Evolutionary conservation across 78 protist genomes (phyloP), one percentile per base, ranked within the genome.

Genomic region (Thecamonas trahens): DNA sequence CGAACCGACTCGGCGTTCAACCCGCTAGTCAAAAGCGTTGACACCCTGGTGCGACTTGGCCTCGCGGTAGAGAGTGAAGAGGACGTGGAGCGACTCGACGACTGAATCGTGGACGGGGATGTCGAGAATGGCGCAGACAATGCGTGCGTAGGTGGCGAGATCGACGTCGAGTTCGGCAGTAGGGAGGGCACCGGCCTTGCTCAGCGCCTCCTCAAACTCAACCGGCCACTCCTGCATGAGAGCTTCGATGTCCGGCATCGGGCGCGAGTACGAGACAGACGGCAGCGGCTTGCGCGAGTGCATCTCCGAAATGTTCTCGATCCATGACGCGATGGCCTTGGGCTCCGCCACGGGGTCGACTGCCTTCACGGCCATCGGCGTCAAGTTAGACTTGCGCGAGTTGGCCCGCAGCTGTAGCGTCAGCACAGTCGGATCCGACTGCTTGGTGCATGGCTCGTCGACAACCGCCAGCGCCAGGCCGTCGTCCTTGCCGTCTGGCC

Each of bases 191-290:
- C n/a, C n/a, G n/a, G 62, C 79, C 1, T 22, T 6, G 17, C 45
- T 55, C 15, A 86, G 68, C 24, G 66, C 14, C 7, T 64, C 74
- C 64, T 87, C 87, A 14, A 82, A 44, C 52, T 77, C 70, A 3
- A 62, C 61, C 0, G 87, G 88, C 86, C 85, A 82, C 24, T 68
- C 74, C 62, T 87, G 87, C 84, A 80, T 73, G n/a, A 83, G 79
- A 8, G 18, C 0, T n/a, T 88, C 93, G 34, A 88, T 37, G 15
- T 77, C 84, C 0, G 93, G 93, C 93, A 88, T 88, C n/a, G 71
- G 52, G 58, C 62, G 52, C 17, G 85, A 14, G 78, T 83, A 83
- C 44, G 38, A 0, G 44, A 82, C 83, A 1, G 70, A 42, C 3
- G 76, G 67, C 11, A 66, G 40, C 3, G 82, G 85, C 14, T 59